Conservation (phyloP, 2,329 filamentous ascomycete genomes). For the Geoglossum cookeanum region DNA sequence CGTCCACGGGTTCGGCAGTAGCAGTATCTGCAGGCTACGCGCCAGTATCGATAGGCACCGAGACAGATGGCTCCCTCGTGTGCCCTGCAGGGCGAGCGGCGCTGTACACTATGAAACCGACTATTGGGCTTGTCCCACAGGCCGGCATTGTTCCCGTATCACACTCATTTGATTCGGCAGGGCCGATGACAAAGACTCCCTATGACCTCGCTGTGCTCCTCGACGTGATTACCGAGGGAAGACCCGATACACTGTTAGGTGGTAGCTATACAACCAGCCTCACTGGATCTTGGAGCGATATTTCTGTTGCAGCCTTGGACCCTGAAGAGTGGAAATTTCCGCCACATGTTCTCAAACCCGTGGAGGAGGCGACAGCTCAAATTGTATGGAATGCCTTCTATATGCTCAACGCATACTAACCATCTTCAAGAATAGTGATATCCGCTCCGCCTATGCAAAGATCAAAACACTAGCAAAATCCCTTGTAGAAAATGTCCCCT, state of each 20-base stretch:
- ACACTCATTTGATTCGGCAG: not conserved
- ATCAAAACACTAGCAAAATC: too few relatives aligned
- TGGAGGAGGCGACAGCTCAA: too few relatives aligned
- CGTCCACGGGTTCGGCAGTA: constrained; percentile 1
- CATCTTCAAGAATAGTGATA: too few relatives aligned
- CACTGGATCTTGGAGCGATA: not conserved
- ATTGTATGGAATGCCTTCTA: too few relatives aligned
- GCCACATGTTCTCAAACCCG: too few relatives aligned
- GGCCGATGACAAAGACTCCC: constrained; percentile 1
- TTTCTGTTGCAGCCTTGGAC: constrained; percentile 1
- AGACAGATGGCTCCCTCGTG: constrained; percentile 2
- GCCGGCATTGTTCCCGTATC: constrained; percentile 1
- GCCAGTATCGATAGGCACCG: constrained; percentile 1
- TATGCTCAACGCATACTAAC: too few relatives aligned
- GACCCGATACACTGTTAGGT: not conserved
- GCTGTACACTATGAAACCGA: constrained; percentile 1
- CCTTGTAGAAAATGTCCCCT: too few relatives aligned
- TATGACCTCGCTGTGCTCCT: not conserved
- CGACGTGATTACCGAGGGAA: not conserved
- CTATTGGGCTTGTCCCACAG: not conserved
- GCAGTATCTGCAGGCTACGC: constrained; percentile 1
- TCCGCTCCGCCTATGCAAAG: too few relatives aligned
- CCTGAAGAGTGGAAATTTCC: not conserved
- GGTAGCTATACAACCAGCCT: not conserved
- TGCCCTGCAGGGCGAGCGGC: not conserved